These are phyloP conservation scores for Venturia oleaginea DNA, from an alignment of 2,329 filamentous ascomycete species.

Conservation along the genomic window DNA sequence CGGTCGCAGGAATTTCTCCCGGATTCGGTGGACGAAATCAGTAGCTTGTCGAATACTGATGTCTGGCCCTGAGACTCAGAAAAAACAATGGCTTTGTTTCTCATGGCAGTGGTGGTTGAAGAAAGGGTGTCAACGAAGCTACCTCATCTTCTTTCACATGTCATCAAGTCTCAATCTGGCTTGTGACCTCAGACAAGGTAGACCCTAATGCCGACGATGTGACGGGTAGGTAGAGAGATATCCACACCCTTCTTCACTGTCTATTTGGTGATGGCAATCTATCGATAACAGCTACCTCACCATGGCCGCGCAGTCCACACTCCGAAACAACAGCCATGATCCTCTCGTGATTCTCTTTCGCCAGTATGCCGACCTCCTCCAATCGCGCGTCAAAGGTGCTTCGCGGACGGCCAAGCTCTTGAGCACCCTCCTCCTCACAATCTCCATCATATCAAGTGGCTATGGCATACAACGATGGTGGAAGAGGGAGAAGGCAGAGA, in stretches of 20 bases:
- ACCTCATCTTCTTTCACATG: background rate
- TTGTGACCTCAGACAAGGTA: background rate
- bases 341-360: conserved; percentile 38
- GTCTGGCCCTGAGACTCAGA: background rate
- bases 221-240: background rate
- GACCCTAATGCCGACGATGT: background rate
- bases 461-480: conserved; percentile 76
- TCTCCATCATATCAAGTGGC: conserved; percentile 69
- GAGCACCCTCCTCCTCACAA: conserved; percentile 63
- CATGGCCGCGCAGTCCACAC: conserved; percentile 85
- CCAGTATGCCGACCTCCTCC: conserved; percentile 41
- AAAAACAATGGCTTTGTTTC: background rate
- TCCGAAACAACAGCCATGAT: conserved; percentile 31
- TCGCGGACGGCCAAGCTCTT: conserved; percentile 65
- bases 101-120: background rate
- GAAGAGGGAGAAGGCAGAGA: conserved; percentile 63
- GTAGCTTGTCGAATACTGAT: background rate
- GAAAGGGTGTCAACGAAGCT: background rate
- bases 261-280: background rate
- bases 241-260: background rate
- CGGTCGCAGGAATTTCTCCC: too few relatives aligned
- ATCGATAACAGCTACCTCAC: conserved; percentile 11
- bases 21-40: too few relatives aligned
- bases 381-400: conserved; percentile 48
- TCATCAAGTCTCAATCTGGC: background rate